Evolutionary conservation across 495 filamentous ascomycete species (phyloP).

Genomic region (Hyaloscypha hepaticicola): DNA sequence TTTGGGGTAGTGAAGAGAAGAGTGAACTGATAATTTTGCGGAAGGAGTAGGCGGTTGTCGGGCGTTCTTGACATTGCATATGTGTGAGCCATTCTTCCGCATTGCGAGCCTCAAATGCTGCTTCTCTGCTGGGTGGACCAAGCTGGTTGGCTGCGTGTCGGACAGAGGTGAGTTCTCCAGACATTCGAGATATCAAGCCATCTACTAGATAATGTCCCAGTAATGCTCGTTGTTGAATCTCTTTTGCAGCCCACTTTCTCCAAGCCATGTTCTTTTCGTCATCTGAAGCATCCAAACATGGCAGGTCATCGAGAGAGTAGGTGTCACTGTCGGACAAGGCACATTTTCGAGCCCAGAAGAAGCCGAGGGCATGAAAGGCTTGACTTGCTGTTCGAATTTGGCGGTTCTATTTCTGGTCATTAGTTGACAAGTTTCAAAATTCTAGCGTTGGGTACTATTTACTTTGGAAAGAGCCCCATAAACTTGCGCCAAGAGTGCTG

Average conservation of each 20-base stretch:
- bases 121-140: conserved; percentile 42
- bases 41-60: conserved; percentile 42
- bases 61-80: conserved; percentile 36
- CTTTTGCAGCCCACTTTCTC: conserved; percentile 46
- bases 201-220: conserved; percentile 49
- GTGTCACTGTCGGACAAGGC: conserved; percentile 42
- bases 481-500: conserved; percentile 46
- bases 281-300: conserved; percentile 35
- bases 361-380: conserved; percentile 47
- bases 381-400: conserved; percentile 47
- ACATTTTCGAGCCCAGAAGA: conserved; percentile 51
- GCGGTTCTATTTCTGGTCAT: conserved; percentile 34
- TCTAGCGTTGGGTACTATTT: neutral
- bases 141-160: conserved; percentile 46
- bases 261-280: conserved; percentile 44
- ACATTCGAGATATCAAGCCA: conserved; percentile 48
- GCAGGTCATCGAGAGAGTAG: conserved; percentile 20
- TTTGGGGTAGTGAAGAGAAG: conserved; percentile 38
- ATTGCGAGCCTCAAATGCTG: conserved; percentile 43
- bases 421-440: neutral
- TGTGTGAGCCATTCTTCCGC: conserved; percentile 45
- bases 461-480: conserved; percentile 49
- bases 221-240: conserved; percentile 48
- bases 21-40: conserved; percentile 43
- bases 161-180: conserved; percentile 43